These are phyloP conservation scores for Raffaelea deltoideospora DNA, from an alignment of 2,329 filamentous ascomycete species.

Conservation along the genomic window DNA sequence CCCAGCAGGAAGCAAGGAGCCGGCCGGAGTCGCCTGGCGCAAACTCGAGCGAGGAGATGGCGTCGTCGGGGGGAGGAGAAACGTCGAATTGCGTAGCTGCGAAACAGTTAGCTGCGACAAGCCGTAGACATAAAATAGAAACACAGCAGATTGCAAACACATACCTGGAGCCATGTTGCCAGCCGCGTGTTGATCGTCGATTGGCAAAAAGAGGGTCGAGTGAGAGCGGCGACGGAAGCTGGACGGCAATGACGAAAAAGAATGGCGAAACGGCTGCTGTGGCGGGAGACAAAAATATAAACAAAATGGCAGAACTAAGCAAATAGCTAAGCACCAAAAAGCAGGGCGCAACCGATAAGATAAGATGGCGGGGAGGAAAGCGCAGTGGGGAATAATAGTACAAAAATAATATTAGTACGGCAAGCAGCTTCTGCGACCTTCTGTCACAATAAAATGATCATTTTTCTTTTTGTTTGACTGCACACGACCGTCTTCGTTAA, in stretches of 20 bases:
- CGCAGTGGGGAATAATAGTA: not conserved
- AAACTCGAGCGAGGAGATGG: conserved; percentile 76
- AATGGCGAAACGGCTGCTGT: no score
- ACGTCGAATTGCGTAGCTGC: conserved; percentile 46
- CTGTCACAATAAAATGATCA: no score
- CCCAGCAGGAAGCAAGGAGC: conserved; percentile 89
- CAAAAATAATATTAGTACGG: no score
- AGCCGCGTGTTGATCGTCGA: no score
- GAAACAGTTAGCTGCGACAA: not conserved
- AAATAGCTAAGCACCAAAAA: conserved; percentile 1
- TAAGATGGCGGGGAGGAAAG: conserved; percentile 5
- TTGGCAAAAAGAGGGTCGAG: not conserved
- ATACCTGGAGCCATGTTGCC: conserved; percentile 8
- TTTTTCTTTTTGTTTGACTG: no score
- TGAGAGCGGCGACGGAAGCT: not conserved
- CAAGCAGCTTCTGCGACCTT: no score
- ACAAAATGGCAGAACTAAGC: conserved; percentile 5
- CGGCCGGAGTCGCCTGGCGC: conserved; percentile 59
- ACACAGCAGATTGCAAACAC: not conserved
- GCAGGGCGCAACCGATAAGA: no score
- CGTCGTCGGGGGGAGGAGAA: conserved; percentile 67
- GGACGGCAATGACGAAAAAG: no score
- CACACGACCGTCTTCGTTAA: no score
- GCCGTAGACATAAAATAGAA: not conserved
- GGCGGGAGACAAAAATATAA: not conserved